Percentiles rank a stretch among this genome's conserved stretches.
Conservation (phyloP, 139 green algal genomes). For the Microglena sp. region DNA sequence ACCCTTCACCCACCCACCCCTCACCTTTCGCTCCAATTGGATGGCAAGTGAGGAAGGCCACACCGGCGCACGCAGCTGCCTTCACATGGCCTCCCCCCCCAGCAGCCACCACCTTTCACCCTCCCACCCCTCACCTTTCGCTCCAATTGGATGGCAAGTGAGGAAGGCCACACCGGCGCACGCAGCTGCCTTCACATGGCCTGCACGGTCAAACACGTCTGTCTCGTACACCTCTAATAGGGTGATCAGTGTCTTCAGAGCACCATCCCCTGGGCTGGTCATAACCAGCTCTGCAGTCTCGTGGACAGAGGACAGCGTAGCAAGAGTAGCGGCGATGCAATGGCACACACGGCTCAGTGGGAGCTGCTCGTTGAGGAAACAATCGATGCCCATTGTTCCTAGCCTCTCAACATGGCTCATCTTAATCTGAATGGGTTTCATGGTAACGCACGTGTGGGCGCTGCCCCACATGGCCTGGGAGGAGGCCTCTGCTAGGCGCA, state of each 20-base stretch:
- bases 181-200: slow-evolving; percentile 50
- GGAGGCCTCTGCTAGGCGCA: slow-evolving; percentile 49
- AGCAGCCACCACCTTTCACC: too few relatives aligned
- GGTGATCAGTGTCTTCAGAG: slow-evolving; percentile 34
- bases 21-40: too few relatives aligned
- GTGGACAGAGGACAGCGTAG: slow-evolving; percentile 37
- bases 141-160: slow-evolving; percentile 54
- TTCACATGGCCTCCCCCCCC: too few relatives aligned
- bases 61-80: too few relatives aligned
- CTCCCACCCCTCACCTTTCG: too few relatives aligned
- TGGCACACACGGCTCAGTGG: slow-evolving; percentile 37
- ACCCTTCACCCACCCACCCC: too few relatives aligned
- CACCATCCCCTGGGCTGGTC: slow-evolving; percentile 21
- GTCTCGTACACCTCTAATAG: slow-evolving; percentile 37
- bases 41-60: too few relatives aligned
- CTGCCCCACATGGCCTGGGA: slow-evolving; percentile 61
- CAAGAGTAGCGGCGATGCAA: slow-evolving; percentile 39
- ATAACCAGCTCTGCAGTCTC: slow-evolving; percentile 48
- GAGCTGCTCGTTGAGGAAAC: slow-evolving; percentile 27
- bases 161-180: slow-evolving; percentile 62
- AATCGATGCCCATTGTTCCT: slow-evolving; percentile 40
- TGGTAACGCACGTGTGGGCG: slow-evolving; percentile 49
- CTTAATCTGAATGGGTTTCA: slow-evolving; percentile 27
- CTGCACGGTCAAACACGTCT: slow-evolving; percentile 29
- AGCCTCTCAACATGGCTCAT: slow-evolving; percentile 43